A percentile compares a stretch with the other conserved stretches of the same genome.
These are phyloP conservation scores for Chromera velia DNA, from an alignment of 73 alveolate species.

Conservation along the genomic window DNA sequence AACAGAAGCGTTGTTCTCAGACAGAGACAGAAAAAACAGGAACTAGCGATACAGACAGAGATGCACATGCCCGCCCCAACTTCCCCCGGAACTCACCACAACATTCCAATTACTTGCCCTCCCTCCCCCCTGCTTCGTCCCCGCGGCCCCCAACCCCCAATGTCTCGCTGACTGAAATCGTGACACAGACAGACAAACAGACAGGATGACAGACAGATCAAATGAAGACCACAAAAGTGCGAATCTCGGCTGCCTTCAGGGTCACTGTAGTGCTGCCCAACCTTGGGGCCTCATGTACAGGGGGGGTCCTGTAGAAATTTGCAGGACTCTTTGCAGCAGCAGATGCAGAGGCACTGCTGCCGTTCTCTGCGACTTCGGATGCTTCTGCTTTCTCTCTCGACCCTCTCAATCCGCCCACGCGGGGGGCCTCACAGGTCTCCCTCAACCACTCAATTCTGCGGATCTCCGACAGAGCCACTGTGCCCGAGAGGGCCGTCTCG, in stretches of 20 bases:
- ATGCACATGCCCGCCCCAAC: too few species aligned
- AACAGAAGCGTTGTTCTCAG: neutral
- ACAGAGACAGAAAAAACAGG: neutral
- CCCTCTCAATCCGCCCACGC: too few species aligned
- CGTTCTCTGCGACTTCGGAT: too few species aligned
- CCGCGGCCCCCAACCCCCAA: neutral
- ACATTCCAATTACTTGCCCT: neutral
- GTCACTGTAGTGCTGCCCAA: neutral
- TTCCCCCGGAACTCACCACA: neutral
- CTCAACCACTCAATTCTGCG: too few species aligned
- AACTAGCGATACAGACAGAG: neutral
- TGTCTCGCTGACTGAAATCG: neutral
- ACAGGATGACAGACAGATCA: neutral
- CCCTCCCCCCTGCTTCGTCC: neutral
- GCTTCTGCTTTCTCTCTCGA: too few species aligned
- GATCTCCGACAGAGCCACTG: too few species aligned
- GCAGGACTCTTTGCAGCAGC: neutral
- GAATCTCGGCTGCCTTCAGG: neutral
- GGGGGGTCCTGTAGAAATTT: neutral
- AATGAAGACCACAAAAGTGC: neutral
- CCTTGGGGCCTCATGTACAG: neutral
- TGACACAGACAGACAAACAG: neutral
- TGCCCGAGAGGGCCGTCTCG: too few species aligned
- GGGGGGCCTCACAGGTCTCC: too few species aligned
- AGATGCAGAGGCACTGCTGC: neutral